These are phyloP conservation scores for Cenchrus purpureus DNA, from an alignment of 176 grass and related monocot genomes.

Conservation along the genomic window DNA sequence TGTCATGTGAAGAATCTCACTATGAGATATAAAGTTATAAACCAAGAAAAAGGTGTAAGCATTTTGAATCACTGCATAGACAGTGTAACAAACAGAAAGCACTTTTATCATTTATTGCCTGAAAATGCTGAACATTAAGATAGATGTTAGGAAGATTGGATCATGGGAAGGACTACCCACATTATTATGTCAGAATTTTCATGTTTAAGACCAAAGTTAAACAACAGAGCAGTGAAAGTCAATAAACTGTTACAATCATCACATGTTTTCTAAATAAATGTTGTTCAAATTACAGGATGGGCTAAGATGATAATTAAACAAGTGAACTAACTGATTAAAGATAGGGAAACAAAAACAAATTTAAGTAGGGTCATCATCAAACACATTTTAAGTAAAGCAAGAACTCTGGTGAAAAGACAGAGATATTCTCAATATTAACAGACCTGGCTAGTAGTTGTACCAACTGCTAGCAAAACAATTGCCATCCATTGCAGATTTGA, in stretches of 20 bases:
- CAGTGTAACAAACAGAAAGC: neutral
- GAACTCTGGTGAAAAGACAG: constrained; percentile 16
- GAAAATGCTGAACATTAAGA: neutral
- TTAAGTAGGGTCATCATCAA: neutral
- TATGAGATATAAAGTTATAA: constrained; percentile 8
- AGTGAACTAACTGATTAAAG: neutral
- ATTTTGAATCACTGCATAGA: neutral
- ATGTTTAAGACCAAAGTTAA: neutral
- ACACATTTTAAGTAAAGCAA: constrained; percentile 2
- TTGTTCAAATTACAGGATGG: constrained; percentile 8
- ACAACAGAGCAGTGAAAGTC: neutral
- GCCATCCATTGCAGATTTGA: constrained; percentile 95
- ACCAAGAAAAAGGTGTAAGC: neutral
- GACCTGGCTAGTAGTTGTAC: constrained; percentile 97
- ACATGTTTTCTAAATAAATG: too few species aligned
- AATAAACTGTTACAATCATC: neutral
- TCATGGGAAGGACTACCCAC: neutral
- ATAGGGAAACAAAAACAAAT: constrained; percentile 13
- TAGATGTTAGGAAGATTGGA: neutral
- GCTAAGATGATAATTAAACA: constrained; percentile 2
- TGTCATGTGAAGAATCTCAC: constrained; percentile 25
- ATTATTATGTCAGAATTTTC: neutral
- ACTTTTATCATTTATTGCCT: constrained; percentile 1
- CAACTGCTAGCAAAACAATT: constrained; percentile 83
- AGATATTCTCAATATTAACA: constrained; percentile 15